These are phyloP conservation scores for Lentinula guzmanii DNA, from an alignment of 768 basidiomycete genomes.

Conservation along the genomic window DNA sequence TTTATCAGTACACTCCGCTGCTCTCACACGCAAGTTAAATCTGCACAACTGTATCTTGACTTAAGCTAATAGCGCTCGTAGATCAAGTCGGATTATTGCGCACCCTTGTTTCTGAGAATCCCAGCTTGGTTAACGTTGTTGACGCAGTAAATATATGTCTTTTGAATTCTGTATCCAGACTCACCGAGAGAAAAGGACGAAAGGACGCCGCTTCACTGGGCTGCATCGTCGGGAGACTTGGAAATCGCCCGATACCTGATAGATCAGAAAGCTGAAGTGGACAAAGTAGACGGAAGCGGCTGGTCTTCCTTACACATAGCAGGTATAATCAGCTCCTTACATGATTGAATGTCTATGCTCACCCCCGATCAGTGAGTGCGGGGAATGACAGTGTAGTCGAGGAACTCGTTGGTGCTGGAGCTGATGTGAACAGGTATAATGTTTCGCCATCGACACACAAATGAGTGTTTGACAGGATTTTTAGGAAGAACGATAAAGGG, in stretches of 20 bases:
- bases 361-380: slow-evolving; percentile 57
- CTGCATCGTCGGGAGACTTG: slow-evolving; percentile 65
- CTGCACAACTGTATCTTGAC: neutral
- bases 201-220: slow-evolving; percentile 83
- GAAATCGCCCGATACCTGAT: slow-evolving; percentile 66
- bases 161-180: neutral
- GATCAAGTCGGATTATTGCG: slow-evolving; percentile 71
- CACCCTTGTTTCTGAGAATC: slow-evolving; percentile 56
- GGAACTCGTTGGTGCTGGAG: slow-evolving; percentile 77
- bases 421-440: slow-evolving; percentile 60
- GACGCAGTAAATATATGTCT: slow-evolving; percentile 45
- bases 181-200: slow-evolving; percentile 46
- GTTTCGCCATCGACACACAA: slow-evolving; percentile 13
- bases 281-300: slow-evolving; percentile 57
- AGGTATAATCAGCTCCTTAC: slow-evolving; percentile 32
- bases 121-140: slow-evolving; percentile 50
- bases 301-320: slow-evolving; percentile 83
- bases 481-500: slow-evolving; percentile 72
- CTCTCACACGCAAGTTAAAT: slow-evolving; percentile 34
- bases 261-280: slow-evolving; percentile 64
- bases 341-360: slow-evolving; percentile 8
- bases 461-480: slow-evolving; percentile 11
- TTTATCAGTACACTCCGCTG: slow-evolving; percentile 56
- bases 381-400: slow-evolving; percentile 70
- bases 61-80: slow-evolving; percentile 17